Base-by-base conservation (phyloP, 768 basidiomycete species). In the Suillus subluteus region DNA sequence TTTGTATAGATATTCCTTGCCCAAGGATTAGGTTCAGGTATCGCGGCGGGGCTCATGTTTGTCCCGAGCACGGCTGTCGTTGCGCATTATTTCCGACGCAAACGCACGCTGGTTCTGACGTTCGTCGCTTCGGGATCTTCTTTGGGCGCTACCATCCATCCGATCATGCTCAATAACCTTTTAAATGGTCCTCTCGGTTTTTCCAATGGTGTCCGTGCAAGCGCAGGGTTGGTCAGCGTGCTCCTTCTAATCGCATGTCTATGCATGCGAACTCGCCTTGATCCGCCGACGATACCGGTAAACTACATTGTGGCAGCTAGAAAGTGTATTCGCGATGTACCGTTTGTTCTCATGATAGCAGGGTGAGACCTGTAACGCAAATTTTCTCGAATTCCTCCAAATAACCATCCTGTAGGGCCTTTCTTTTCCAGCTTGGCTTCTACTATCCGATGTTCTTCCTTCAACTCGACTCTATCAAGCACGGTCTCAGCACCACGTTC, bases 401-500 rank as follows among this genome's bases (percentile, higher is more conserved):
- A 35, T 35, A 16, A 37, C 46, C 2, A 52, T 26, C 18, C 1
- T 18, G 16, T 37, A 76, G 75, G 68, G 44, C 16, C 2, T 73
- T 0, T 63, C 18, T 78, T 50, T 77, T 80, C 18, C 71, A 80
- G 6, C 68, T 73, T 1, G 83, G 82, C 3, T 70, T 85, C 40
- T 86, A 80, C 66, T 85, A 80, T 56, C 86, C 87, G 0, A 76
- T 86, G 21, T 88, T 86, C 74, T 89, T 85, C 71, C 69, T 88
- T 8, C 88, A 89, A 68, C 73, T 88, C 15, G 82, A 85, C 65
- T 80, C 87, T 1, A 77, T 84, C 37, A 74, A 79, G 59, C 85
- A 85, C 64, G 82, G 83, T 1, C 78, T 86, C 46, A 73, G 77
- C 18, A 72, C 79, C 11, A 76, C 73, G n/a, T 76, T 89, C 6